Conservation (phyloP, 73 alveolate species). For the Stentor coeruleus region DNA sequence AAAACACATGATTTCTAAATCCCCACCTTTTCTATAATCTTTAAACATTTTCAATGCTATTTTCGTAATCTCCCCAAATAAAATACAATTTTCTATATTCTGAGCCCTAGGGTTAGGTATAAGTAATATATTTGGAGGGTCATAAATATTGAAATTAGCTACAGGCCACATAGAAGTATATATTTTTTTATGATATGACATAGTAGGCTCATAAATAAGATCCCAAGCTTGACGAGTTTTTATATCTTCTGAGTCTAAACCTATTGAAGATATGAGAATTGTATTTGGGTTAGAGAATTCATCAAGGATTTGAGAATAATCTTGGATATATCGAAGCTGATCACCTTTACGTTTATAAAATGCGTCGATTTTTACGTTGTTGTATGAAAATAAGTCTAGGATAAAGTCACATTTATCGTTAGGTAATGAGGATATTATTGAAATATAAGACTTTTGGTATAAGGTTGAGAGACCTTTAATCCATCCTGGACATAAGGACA, state of each 20-base stretch:
- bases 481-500: not conserved
- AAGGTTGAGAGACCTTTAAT: not conserved
- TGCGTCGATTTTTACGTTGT: not conserved
- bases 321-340: not conserved
- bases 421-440: not conserved
- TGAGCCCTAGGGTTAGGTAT: not conserved
- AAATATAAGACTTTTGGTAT: not conserved
- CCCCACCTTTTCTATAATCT: too few relatives aligned
- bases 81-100: not conserved
- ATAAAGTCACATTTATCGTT: not conserved
- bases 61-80: not conserved
- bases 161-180: not conserved
- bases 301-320: not conserved
- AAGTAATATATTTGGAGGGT: too few relatives aligned
- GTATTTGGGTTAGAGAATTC: not conserved
- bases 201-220: not conserved
- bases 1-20: too few relatives aligned
- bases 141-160: not conserved
- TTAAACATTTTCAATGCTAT: not conserved
- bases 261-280: not conserved
- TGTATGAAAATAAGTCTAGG: not conserved
- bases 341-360: not conserved
- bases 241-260: not conserved
- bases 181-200: not conserved
- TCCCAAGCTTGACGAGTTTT: not conserved